These are phyloP conservation scores for Magnusiomyces ingens DNA, from an alignment of 1,139 yeast species.

Conservation along the genomic window DNA sequence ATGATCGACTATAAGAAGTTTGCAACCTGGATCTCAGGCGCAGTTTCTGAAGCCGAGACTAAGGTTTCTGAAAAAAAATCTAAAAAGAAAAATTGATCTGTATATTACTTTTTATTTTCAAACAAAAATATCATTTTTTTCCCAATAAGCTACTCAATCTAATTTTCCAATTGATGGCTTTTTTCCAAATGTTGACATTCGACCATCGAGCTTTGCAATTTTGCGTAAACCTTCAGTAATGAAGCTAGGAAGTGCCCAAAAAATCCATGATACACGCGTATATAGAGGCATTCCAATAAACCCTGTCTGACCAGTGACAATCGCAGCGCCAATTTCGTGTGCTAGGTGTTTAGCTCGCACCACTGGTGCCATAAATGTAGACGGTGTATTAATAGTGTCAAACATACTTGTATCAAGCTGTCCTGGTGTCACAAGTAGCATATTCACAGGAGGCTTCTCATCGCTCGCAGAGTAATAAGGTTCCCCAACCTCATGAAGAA, in stretches of 20 bases:
- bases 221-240: constrained; percentile 7
- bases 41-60: constrained; percentile 5
- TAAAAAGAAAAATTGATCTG: neutral
- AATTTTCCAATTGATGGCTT: neutral
- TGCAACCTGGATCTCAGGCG: constrained; percentile 14
- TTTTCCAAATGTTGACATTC: neutral
- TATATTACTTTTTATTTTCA: neutral
- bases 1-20: constrained; percentile 24
- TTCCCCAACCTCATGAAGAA: constrained; percentile 56
- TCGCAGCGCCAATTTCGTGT: constrained; percentile 42
- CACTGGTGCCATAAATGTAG: constrained; percentile 67
- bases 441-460: constrained; percentile 48
- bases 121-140: neutral
- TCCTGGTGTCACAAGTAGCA: constrained; percentile 75
- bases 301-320: constrained; percentile 57
- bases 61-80: neutral
- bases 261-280: constrained; percentile 41
- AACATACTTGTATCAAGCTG: constrained; percentile 69
- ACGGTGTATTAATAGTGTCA: constrained; percentile 61
- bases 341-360: constrained; percentile 62
- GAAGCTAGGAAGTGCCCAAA: constrained; percentile 10
- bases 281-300: constrained; percentile 67
- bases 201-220: neutral
- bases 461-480: constrained; percentile 8
- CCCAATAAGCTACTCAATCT: neutral